Percentiles rank a stretch among this genome's conserved stretches.
phyloP scores from a whole-genome alignment of 2,329 filamentous ascomycete species.

The Beauveria bassiana region DNA sequence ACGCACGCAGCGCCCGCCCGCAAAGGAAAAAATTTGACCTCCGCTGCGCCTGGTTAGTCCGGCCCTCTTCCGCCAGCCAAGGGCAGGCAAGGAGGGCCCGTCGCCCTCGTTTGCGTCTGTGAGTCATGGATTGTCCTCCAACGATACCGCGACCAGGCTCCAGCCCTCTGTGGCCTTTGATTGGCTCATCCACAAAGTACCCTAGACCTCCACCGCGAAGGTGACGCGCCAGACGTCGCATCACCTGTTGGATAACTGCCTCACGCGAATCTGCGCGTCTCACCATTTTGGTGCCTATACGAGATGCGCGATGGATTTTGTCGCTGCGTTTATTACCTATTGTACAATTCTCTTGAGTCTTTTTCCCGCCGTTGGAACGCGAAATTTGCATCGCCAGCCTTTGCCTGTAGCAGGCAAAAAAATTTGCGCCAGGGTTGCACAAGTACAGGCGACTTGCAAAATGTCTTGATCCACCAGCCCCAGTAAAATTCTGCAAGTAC shows the following conservation, averaged over 20 bases:
- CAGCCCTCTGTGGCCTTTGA: neutral
- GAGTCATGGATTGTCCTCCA: constrained; percentile 12
- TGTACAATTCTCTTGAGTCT: neutral
- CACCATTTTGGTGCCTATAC: neutral
- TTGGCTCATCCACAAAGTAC: constrained; percentile 6
- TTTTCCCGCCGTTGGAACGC: neutral
- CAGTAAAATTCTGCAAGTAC: constrained; percentile 19
- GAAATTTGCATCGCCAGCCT: neutral
- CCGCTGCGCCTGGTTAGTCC: neutral
- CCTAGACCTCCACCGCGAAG: constrained; percentile 7
- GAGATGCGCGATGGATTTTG: neutral
- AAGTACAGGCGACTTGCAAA: constrained; percentile 15
- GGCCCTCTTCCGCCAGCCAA: neutral
- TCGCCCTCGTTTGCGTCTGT: constrained; percentile 11
- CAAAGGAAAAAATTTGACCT: neutral
- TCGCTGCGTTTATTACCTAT: neutral
- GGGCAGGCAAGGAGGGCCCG: too few relatives aligned
- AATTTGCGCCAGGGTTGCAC: constrained; percentile 24
- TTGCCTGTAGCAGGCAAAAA: constrained; percentile 20
- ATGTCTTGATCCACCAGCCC: neutral
- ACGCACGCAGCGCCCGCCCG: neutral
- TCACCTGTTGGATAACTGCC: neutral
- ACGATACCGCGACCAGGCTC: constrained; percentile 8
- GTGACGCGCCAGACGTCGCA: constrained; percentile 9
- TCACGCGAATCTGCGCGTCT: constrained; percentile 7